Evolutionary conservation across 371 early-diverging fungal genomes (phyloP), one percentile per base, ranked within the genome.

Genomic region (Smittium culicis): DNA sequence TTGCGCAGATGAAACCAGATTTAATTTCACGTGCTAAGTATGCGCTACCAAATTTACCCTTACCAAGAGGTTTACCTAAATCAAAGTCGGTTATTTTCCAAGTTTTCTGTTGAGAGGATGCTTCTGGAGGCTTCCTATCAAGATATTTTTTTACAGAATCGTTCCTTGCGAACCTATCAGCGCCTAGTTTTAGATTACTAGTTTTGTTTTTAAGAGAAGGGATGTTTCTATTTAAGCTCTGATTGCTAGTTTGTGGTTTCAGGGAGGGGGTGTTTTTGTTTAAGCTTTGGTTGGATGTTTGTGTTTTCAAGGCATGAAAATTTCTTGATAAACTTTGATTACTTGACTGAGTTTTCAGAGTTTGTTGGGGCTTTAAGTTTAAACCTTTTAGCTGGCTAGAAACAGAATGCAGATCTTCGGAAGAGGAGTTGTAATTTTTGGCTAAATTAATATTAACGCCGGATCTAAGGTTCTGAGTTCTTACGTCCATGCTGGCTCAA

Each of bases 41-140:
- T 0, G 99, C 99, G 34, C 91, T 86, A 0, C 99, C 99, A 81
- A 99, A 99, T 70, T 94, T 93, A 8, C 99, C 99, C 72, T 87
- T 86, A 30, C 99, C 99, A 3, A 99, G 78, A 0, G 89, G 79
- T 56, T 85, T 81, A 16, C 98, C 99, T 63, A 99, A 85, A 69
- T 99, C 98, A 84, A 99, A 99, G 78, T 99, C 97, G 17, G 87
- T 76, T 57, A 99, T 73, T 14, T 86, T 81, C 96, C 95, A 96
- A 63, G n/a, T 33, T 33, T 63, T 63, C n/a, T n/a, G n/a, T 30
- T 2, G 29, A n/a, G 28, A 14, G 1, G 25, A 11, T 33, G 31
- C 2, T 2, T 63, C 24, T 11, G 5, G 5, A 59, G 16, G 11
- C 11, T 5, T n/a, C 16, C 60, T 59, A 11, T 32, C 63, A 5